Evolutionary conservation across 2,329 filamentous ascomycete genomes (phyloP), one percentile per base, ranked within the genome.

Genomic region (Botryotinia calthae): DNA sequence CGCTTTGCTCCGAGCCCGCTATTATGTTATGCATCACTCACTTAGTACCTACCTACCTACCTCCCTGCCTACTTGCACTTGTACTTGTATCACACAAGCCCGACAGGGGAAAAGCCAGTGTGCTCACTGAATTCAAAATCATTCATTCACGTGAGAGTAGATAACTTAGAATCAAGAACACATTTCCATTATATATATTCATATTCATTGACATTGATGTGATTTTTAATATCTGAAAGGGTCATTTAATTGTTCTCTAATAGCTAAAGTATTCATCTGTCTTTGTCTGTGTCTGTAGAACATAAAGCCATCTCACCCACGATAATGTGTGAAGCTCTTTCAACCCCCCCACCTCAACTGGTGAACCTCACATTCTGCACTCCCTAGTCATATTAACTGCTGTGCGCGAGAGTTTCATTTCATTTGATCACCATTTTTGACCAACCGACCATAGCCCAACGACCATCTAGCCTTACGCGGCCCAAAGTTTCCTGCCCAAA

Each of bases 401-500:
- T 25, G 65, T 67, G 65, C 48, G 56, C 34, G 34, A 34, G 25
- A 67, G n/a, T 56, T 20, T 16, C 48, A 42, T 42, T 40, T 40
- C 48, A 56, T 56, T 56, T 56, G 6, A 56, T 67, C 65, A 25
- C 54, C 54, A 34, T 59, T 54, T 69, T 56, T 40, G 28, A 56
- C 25, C 48, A 67, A 28, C 25, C 34, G 9, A 8, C 34, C 48
- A 56, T 31, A 56, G 40, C 48, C 65, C 48, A 67, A 67, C 51
- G n/a, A 28, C n/a, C 65, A 28, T 48, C 48, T 34, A 31, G 48
- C 65, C 34, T 46, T 69, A 59, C 37, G 31, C 20, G 42, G 25
- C 34, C 40, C 54, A 54, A 44, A 59, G 25, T 59, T 46, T 34
- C 66, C 66, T 34, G 58, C 54, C 54, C 54, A 69, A 69, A 69